Conservation (phyloP, 2,329 filamentous ascomycete genomes). For the Neopestalotiopsis sp. region DNA sequence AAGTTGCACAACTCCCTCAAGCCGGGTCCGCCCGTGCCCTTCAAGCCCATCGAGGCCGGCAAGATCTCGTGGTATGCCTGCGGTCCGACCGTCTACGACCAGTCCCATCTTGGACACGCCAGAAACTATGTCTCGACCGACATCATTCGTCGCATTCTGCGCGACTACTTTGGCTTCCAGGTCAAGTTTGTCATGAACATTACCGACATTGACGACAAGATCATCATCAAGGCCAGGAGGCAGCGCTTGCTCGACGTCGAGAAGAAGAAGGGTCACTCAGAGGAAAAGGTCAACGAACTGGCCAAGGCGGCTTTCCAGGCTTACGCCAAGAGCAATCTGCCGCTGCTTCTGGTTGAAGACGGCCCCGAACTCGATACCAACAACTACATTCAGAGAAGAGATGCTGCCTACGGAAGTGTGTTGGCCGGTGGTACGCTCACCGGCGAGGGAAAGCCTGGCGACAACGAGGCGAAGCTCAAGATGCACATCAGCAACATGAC, state of each 20-base stretch:
- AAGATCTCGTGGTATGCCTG: conserved; percentile 88
- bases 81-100: conserved; percentile 82
- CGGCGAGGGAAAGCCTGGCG: conserved; percentile 66
- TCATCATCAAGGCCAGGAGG: conserved; percentile 70
- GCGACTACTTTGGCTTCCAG: conserved; percentile 82
- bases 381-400: conserved; percentile 55
- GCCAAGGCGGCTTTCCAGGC: conserved; percentile 58
- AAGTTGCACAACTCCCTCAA: conserved; percentile 82
- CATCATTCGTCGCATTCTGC: conserved; percentile 81
- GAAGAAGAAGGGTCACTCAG: conserved; percentile 68
- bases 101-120: conserved; percentile 79
- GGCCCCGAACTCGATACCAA: conserved; percentile 49
- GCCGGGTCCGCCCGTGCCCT: conserved; percentile 73
- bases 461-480: conserved; percentile 85
- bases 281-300: conserved; percentile 51
- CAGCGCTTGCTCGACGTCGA: conserved; percentile 81
- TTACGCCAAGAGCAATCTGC: conserved; percentile 61
- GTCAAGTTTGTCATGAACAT: conserved; percentile 94
- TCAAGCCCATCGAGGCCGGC: conserved; percentile 72
- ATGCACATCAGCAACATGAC: conserved; percentile 79
- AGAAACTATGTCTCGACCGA: conserved; percentile 92
- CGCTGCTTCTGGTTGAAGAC: conserved; percentile 51
- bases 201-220: conserved; percentile 82
- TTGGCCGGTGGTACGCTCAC: conserved; percentile 60
- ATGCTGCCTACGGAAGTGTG: conserved; percentile 58